phyloP scores from a whole-genome alignment of 2,329 filamentous ascomycete genomes.

The Nemania sp. region DNA sequence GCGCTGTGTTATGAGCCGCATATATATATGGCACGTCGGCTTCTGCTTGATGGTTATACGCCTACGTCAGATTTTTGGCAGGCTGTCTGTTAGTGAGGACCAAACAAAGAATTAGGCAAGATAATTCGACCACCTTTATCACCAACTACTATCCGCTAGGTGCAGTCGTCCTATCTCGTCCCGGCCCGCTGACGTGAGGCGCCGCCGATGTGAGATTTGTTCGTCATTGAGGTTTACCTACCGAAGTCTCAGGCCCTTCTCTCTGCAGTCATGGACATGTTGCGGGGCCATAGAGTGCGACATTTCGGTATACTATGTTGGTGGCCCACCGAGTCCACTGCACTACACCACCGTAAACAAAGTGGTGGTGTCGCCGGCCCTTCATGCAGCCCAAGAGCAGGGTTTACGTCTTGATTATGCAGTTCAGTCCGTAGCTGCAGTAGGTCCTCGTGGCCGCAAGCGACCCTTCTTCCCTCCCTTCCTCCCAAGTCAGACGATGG shows the following conservation, averaged over 20 bases:
- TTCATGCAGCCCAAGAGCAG: slow-evolving; percentile 16
- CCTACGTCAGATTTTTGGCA: neutral
- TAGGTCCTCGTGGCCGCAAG: slow-evolving; percentile 21
- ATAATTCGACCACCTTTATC: neutral
- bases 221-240: slow-evolving; percentile 14
- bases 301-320: neutral
- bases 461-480: slow-evolving; percentile 5
- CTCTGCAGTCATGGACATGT: slow-evolving; percentile 1
- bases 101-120: slow-evolving; percentile 6
- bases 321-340: slow-evolving; percentile 1
- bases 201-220: neutral
- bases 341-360: neutral
- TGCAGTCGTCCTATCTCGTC: neutral
- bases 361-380: slow-evolving; percentile 3
- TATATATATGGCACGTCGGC: slow-evolving; percentile 6
- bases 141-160: slow-evolving; percentile 4
- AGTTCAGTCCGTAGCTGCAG: slow-evolving; percentile 17
- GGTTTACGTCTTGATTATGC: slow-evolving; percentile 24
- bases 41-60: neutral
- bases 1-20: slow-evolving; percentile 11
- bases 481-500: slow-evolving; percentile 8
- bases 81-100: neutral
- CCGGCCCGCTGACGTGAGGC: slow-evolving; percentile 3
- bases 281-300: slow-evolving; percentile 10
- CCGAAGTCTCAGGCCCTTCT: slow-evolving; percentile 20